A percentile compares a stretch with the other conserved stretches of the same genome.
Evolutionary conservation across 2,329 filamentous ascomycete species (phyloP).

Genomic region (Chrysoporthe austroafricana): DNA sequence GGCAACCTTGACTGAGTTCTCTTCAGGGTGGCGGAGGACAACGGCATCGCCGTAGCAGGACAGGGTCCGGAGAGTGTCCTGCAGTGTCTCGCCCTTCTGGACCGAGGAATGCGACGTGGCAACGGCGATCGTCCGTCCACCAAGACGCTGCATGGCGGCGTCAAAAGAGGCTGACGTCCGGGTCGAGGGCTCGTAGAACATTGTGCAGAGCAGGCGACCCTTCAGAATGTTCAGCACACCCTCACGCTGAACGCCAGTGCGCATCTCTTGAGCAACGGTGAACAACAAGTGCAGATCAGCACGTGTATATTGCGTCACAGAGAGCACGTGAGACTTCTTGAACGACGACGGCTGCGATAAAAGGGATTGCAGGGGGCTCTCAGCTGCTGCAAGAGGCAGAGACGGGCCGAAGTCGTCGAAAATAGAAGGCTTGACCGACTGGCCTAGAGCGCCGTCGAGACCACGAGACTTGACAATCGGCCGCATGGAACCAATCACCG

Average conservation of each 20-base stretch:
- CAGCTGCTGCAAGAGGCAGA: slow-evolving; percentile 54
- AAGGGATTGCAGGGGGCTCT: slow-evolving; percentile 70
- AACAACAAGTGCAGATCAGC: slow-evolving; percentile 91
- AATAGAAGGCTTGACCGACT: slow-evolving; percentile 34
- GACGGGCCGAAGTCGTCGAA: slow-evolving; percentile 52
- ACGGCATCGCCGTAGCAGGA: slow-evolving; percentile 94
- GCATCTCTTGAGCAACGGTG: slow-evolving; percentile 97
- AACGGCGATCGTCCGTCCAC: slow-evolving; percentile 82
- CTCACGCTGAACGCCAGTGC: slow-evolving; percentile 88
- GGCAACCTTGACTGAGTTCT: slow-evolving; percentile 78
- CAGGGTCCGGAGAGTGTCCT: slow-evolving; percentile 91
- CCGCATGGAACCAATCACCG: slow-evolving; percentile 39
- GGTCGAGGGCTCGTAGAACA: slow-evolving; percentile 98
- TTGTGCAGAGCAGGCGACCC: slow-evolving; percentile 82
- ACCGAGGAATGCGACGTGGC: slow-evolving; percentile 85
- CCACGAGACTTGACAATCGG: slow-evolving; percentile 39
- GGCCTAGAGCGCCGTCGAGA: slow-evolving; percentile 40
- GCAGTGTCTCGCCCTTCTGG: slow-evolving; percentile 90
- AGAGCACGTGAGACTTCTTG: slow-evolving; percentile 87
- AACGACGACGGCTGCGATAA: slow-evolving; percentile 78
- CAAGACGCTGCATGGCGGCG: slow-evolving; percentile 96
- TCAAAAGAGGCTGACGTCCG: slow-evolving; percentile 96
- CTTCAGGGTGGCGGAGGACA: slow-evolving; percentile 91
- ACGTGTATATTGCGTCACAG: slow-evolving; percentile 87
- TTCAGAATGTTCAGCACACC: slow-evolving; percentile 86